Base-by-base conservation (phyloP, 345 rosid species). In the Eucalyptus globulus region DNA sequence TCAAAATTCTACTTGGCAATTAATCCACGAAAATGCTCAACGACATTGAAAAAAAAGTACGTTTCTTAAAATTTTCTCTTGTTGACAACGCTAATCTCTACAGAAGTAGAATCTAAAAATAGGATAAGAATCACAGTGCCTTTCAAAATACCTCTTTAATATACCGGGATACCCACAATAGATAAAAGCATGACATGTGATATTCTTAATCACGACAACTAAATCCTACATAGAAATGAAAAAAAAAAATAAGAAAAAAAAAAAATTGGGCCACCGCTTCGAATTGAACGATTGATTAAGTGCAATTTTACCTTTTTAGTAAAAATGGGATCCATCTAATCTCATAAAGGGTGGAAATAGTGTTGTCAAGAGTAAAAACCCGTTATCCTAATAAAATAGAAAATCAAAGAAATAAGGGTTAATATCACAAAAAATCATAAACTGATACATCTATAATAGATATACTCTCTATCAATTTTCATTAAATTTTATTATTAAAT, bases 371-470 rank as follows among this genome's bases (percentile, higher is more conserved):
- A 65, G n/a, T n/a, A 15, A 65, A 65, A 4, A 0, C 76, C 3
- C 3, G 1, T 65, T 65, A 14, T 65, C 21, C 6, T n/a, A n/a
- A 65, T n/a, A n/a, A 65, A 65, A 65, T 4, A n/a, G 8, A 65
- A 65, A n/a, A n/a, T 65, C 2, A 65, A 65, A 65, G 6, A n/a
- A n/a, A 65, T 15, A n/a, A n/a, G 6, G 1, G 3, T 56, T 56
- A 56, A 56, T 24, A 22, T 0, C 6, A 24, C 0, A 3, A 56
- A 24, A 56, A 56, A 24, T 54, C 29, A 4, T 9, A 56, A 56
- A 4, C 11, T 24, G 13, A 1, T 56, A 56, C 2, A 9, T 14
- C 0, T 22, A 1, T 56, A 24, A 24, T 56, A 56, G 6, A 56
- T 53, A 53, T 19, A 19, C 1, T 2, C 26, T 53, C 2, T 3